Evolutionary conservation across 2,329 filamentous ascomycete species (phyloP).

Genomic region (Sphaerostilbella broomeana): DNA sequence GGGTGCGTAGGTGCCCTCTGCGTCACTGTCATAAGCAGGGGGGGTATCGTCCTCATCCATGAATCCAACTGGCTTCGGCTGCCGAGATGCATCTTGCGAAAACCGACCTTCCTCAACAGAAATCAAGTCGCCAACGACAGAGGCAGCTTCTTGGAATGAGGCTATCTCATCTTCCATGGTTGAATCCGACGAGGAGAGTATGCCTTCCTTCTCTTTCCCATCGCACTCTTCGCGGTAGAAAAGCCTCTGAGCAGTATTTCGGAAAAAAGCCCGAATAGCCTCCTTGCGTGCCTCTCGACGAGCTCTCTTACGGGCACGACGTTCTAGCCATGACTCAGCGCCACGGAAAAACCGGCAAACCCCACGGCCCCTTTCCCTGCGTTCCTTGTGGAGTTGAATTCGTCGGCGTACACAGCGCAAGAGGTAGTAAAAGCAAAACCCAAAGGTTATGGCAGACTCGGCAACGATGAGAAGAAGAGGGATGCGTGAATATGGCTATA

Average conservation of each 20-base stretch:
- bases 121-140: conserved; percentile 40
- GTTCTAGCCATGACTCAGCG: conserved; percentile 20
- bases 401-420: conserved; percentile 9
- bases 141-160: conserved; percentile 39
- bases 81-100: not conserved
- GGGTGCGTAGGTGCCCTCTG: conserved; percentile 5
- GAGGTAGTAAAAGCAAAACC: conserved; percentile 6
- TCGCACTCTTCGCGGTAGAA: too few relatives aligned
- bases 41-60: conserved; percentile 14
- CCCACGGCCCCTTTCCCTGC: not conserved
- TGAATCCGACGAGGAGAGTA: conserved; percentile 7
- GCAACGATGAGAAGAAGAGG: conserved; percentile 8
- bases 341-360: not conserved
- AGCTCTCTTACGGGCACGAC: conserved; percentile 21
- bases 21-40: conserved; percentile 17
- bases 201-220: conserved; percentile 4
- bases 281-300: conserved; percentile 16
- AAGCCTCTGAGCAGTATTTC: conserved; percentile 6
- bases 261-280: conserved; percentile 17
- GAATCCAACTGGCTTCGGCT: not conserved
- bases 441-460: conserved; percentile 8
- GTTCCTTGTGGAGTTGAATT: not conserved
- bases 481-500: too few relatives aligned
- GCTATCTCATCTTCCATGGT: conserved; percentile 44
- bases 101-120: conserved; percentile 34